phyloP scores from a whole-genome alignment of 2,329 filamentous ascomycete species.

The Neonectria magnoliae region DNA sequence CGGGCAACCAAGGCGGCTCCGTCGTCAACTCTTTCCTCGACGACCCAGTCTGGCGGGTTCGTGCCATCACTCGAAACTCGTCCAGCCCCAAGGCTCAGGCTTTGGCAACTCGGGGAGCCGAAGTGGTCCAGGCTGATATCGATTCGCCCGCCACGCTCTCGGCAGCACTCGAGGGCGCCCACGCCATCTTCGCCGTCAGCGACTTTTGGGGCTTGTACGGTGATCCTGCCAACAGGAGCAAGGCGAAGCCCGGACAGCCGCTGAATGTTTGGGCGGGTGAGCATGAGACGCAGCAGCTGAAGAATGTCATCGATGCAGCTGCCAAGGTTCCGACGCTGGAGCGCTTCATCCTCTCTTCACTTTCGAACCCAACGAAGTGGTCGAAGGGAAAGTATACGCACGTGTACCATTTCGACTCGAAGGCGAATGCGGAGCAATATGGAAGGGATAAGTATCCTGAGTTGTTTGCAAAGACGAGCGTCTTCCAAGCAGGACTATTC shows the following conservation, averaged over 20 bases:
- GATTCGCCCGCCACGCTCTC: constrained; percentile 26
- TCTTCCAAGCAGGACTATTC: constrained; percentile 31
- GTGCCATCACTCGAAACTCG: constrained; percentile 40
- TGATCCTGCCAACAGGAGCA: constrained; percentile 24
- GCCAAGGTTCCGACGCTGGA: constrained; percentile 46
- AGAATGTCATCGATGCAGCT: constrained; percentile 50
- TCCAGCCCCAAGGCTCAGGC: constrained; percentile 27
- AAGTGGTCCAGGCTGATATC: constrained; percentile 39
- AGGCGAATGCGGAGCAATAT: constrained; percentile 49
- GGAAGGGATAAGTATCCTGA: constrained; percentile 22
- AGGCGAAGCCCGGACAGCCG: constrained; percentile 21
- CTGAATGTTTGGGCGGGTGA: constrained; percentile 36
- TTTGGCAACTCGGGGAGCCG: constrained; percentile 30
- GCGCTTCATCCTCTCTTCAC: constrained; percentile 50
- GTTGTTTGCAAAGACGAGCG: constrained; percentile 38
- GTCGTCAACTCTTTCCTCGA: constrained; percentile 22
- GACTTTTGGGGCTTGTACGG: constrained; percentile 40
- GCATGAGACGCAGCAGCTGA: constrained; percentile 49
- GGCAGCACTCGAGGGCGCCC: constrained; percentile 36
- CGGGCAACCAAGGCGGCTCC: constrained; percentile 32
- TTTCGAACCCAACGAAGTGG: constrained; percentile 49
- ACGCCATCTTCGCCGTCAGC: constrained; percentile 44
- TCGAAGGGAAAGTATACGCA: constrained; percentile 53
- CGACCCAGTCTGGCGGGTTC: constrained; percentile 34
- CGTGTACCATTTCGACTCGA: constrained; percentile 55